phyloP scores from a whole-genome alignment of 1,139 yeast species.

The Pichia sp. region DNA sequence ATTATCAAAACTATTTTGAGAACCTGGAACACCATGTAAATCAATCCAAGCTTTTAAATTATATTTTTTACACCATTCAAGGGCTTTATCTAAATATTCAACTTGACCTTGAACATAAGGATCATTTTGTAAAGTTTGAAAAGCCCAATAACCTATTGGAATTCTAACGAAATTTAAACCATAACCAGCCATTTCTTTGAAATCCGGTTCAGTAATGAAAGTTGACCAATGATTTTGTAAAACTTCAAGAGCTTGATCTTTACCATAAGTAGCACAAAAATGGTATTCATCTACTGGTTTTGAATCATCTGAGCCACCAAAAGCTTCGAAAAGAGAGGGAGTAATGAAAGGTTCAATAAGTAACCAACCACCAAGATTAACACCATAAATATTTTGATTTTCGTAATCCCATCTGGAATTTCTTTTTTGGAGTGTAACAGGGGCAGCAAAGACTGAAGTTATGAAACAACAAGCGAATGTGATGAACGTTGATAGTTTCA shows the following conservation, averaged over 20 bases:
- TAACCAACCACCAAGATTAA: constrained; percentile 62
- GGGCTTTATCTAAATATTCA: constrained; percentile 53
- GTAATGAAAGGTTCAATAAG: constrained; percentile 62
- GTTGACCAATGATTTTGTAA: constrained; percentile 49
- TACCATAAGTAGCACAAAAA: constrained; percentile 43
- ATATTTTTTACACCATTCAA: constrained; percentile 63
- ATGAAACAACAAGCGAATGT: constrained; percentile 6
- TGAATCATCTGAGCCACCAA: constrained; percentile 28
- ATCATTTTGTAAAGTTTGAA: constrained; percentile 41
- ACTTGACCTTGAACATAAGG: constrained; percentile 57
- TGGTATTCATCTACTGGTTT: constrained; percentile 58
- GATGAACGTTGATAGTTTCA: constrained; percentile 7
- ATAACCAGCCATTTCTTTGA: constrained; percentile 37
- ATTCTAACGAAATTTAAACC: constrained; percentile 60
- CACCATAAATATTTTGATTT: constrained; percentile 36
- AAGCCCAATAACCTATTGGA: constrained; percentile 69
- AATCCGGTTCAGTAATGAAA: constrained; percentile 52
- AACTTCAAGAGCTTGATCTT: constrained; percentile 37
- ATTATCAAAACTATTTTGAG: constrained; percentile 95
- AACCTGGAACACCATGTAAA: constrained; percentile 95
- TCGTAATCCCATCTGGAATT: constrained; percentile 29
- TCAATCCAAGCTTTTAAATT: constrained; percentile 83
- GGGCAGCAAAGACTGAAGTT: constrained; percentile 19
- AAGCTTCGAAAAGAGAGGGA: constrained; percentile 48
- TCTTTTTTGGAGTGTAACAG: constrained; percentile 23